A percentile compares a stretch with the other conserved stretches of the same genome.
Conservation (phyloP, 495 filamentous ascomycete genomes). For the Aspergillus ostianus region DNA sequence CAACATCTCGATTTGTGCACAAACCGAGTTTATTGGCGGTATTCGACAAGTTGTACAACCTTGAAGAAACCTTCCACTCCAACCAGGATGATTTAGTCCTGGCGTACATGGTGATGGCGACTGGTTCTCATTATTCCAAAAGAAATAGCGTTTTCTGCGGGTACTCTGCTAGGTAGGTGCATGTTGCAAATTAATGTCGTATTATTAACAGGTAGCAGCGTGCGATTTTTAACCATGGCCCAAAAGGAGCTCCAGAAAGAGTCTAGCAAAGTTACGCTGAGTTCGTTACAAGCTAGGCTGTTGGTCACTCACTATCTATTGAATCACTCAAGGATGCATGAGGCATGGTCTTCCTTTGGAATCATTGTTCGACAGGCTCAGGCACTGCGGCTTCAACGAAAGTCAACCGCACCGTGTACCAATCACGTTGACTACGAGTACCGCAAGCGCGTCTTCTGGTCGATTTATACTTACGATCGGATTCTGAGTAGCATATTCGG, state of each 20-base stretch:
- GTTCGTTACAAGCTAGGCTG: not conserved
- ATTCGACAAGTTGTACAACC: not conserved
- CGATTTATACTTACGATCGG: not conserved
- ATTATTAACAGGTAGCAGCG: not conserved
- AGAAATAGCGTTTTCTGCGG: not conserved
- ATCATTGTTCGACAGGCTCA: not conserved
- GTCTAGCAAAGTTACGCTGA: not conserved
- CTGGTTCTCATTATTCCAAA: not conserved
- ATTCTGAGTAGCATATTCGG: not conserved
- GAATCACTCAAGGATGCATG: not conserved
- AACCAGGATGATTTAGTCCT: not conserved
- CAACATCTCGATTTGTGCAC: not conserved
- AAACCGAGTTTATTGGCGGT: not conserved
- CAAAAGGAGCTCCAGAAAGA: not conserved
- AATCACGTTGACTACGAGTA: not conserved
- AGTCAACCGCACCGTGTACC: not conserved
- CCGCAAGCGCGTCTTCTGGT: not conserved
- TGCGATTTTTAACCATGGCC: not conserved
- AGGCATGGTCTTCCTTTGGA: too few relatives aligned
- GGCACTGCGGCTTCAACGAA: not conserved
- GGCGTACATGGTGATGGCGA: not conserved
- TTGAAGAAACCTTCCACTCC: not conserved
- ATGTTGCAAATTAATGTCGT: not conserved
- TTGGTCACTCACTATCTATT: not conserved
- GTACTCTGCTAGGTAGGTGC: not conserved